These are phyloP conservation scores for Lachnellula occidentalis DNA, from an alignment of 2,329 filamentous ascomycete genomes.

Conservation along the genomic window DNA sequence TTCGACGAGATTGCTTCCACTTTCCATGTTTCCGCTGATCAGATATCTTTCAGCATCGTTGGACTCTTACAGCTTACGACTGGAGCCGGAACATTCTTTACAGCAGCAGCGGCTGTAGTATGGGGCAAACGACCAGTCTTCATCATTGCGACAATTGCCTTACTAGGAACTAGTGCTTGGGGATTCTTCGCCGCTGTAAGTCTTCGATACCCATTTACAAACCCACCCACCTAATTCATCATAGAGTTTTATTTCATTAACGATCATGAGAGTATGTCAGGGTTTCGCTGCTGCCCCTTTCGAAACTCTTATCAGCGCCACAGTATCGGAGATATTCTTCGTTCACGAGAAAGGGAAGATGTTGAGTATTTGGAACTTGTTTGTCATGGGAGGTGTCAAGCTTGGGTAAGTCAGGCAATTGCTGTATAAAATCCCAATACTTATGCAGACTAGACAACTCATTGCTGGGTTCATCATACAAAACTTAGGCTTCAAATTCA, in stretches of 20 bases:
- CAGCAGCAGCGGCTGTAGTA: conserved; percentile 35
- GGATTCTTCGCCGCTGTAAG: conserved; percentile 33
- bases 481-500: conserved; percentile 31
- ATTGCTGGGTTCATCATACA: conserved; percentile 37
- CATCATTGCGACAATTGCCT: conserved; percentile 29
- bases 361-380: conserved; percentile 26
- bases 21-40: conserved; percentile 35
- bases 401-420: conserved; percentile 19
- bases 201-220: neutral
- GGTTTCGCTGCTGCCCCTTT: conserved; percentile 27
- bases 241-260: conserved; percentile 34
- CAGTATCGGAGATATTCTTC: conserved; percentile 41
- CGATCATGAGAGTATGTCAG: conserved; percentile 30
- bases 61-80: conserved; percentile 36
- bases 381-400: conserved; percentile 27
- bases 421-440: neutral
- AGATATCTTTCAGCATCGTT: conserved; percentile 31
- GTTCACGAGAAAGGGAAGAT: conserved; percentile 39
- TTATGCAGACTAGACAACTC: conserved; percentile 32
- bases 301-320: conserved; percentile 31
- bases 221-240: neutral
- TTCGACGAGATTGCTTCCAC: conserved; percentile 31
- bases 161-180: conserved; percentile 36
- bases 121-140: conserved; percentile 29
- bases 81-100: conserved; percentile 38